Percentiles rank a stretch among this genome's conserved stretches.
Evolutionary conservation across 73 alveolate genomes (phyloP).

Genomic region (Halteria grandinella): DNA sequence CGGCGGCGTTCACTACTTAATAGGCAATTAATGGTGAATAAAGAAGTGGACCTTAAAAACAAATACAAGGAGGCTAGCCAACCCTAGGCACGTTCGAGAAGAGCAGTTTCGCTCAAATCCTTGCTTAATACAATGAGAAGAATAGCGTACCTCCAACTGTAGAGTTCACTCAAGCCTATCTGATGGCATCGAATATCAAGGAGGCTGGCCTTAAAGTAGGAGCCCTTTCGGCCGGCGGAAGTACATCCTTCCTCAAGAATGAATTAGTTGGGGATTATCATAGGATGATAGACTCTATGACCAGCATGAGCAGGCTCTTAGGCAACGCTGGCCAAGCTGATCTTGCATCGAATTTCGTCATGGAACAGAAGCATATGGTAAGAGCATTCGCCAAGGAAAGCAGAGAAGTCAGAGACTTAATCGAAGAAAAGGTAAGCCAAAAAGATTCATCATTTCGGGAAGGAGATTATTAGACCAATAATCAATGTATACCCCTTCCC

Average conservation of each 20-base stretch:
- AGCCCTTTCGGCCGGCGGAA: constrained; percentile 40
- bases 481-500: neutral
- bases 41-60: too few relatives aligned
- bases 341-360: constrained; percentile 38
- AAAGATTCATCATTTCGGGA: neutral
- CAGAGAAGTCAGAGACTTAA: constrained; percentile 17
- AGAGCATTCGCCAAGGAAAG: constrained; percentile 24
- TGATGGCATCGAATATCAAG: constrained; percentile 39
- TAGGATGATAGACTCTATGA: constrained; percentile 19
- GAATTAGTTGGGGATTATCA: constrained; percentile 31
- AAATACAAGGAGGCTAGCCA: constrained; percentile 10
- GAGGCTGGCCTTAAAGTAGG: constrained; percentile 34
- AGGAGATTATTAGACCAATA: neutral
- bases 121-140: constrained; percentile 13
- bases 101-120: constrained; percentile 32
- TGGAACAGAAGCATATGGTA: constrained; percentile 37
- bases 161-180: constrained; percentile 47
- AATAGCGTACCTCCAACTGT: constrained; percentile 51
- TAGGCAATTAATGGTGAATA: too few relatives aligned
- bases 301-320: constrained; percentile 18
- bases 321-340: constrained; percentile 40
- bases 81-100: constrained; percentile 39
- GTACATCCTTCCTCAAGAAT: constrained; percentile 10
- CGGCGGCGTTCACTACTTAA: too few relatives aligned
- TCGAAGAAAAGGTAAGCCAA: constrained; percentile 50